Evolutionary conservation across 192 early-diverging fungal species (phyloP).

Genomic region (Coemansia sp.): DNA sequence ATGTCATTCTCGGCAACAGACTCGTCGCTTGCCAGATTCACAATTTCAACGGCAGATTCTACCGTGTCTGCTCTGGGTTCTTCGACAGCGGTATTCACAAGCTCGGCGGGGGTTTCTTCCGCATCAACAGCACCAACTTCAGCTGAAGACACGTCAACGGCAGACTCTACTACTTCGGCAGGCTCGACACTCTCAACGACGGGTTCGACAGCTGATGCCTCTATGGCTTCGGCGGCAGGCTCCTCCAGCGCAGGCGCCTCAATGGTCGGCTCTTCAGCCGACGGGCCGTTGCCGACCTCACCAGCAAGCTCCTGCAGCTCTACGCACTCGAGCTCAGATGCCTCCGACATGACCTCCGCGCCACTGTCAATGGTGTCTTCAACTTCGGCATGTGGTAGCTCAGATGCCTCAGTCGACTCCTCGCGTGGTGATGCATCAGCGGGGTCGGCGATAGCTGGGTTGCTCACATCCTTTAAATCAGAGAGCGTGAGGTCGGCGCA

Average conservation of each 20-base stretch:
- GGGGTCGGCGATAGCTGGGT: background rate
- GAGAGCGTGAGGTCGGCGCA: constrained; percentile 42
- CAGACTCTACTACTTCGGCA: background rate
- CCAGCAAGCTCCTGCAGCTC: constrained; percentile 1
- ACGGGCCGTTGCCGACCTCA: background rate
- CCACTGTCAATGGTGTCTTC: background rate
- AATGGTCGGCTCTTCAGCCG: background rate
- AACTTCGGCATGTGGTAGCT: background rate
- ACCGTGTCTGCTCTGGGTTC: background rate
- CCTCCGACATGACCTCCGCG: background rate
- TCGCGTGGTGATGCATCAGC: background rate
- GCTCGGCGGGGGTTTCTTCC: background rate
- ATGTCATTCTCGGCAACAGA: background rate
- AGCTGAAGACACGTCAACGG: background rate
- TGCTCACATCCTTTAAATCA: constrained; percentile 27
- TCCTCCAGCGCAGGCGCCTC: constrained; percentile 9
- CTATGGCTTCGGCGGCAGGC: no score
- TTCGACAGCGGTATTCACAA: background rate
- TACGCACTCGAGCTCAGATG: background rate
- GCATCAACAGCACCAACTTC: background rate
- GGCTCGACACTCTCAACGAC: background rate
- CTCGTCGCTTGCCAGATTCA: no score
- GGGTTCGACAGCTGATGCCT: no score
- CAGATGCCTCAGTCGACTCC: background rate
- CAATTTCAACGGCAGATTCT: background rate